phyloP scores from a whole-genome alignment of 2,329 filamentous ascomycete genomes.

The Neofusicoccum sp. region DNA sequence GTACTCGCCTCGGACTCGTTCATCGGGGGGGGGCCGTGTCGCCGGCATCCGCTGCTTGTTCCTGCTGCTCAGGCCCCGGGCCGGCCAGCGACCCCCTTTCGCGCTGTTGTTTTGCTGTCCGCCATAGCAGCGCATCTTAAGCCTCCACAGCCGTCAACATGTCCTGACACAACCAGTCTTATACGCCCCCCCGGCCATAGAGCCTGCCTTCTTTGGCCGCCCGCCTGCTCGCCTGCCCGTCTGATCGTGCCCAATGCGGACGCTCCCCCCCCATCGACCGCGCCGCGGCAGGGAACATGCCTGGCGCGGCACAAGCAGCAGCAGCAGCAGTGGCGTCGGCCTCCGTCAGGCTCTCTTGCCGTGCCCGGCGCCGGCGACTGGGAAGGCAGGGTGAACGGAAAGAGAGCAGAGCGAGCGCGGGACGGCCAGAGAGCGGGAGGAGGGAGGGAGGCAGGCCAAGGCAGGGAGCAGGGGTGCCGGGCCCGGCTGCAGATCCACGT shows the following conservation, averaged over 20 bases:
- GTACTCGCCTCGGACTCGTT: too few relatives aligned
- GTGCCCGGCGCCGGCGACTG: too few relatives aligned
- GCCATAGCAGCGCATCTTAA: conserved; percentile 15
- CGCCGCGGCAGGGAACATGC: conserved; percentile 5
- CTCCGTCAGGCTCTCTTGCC: background rate
- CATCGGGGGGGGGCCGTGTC: background rate
- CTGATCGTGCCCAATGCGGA: background rate
- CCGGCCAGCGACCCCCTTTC: background rate
- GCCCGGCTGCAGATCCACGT: conserved; percentile 7
- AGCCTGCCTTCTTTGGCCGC: background rate
- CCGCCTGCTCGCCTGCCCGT: background rate
- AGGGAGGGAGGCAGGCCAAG: background rate
- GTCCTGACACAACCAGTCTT: background rate
- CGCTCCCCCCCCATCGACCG: background rate
- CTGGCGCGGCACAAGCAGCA: background rate
- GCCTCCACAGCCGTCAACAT: conserved; percentile 15
- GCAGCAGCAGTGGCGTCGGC: too few relatives aligned
- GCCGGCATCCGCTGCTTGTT: background rate
- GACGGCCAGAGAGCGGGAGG: too few relatives aligned
- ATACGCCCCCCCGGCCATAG: background rate
- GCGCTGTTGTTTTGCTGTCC: background rate
- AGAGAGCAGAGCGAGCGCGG: too few relatives aligned
- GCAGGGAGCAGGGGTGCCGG: background rate
- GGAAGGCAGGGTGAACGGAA: too few relatives aligned
- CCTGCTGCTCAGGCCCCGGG: background rate